Evolutionary conservation across 2,329 filamentous ascomycete genomes (phyloP).

Genomic region (Ophiognomonia clavigignenti-juglandacearum): DNA sequence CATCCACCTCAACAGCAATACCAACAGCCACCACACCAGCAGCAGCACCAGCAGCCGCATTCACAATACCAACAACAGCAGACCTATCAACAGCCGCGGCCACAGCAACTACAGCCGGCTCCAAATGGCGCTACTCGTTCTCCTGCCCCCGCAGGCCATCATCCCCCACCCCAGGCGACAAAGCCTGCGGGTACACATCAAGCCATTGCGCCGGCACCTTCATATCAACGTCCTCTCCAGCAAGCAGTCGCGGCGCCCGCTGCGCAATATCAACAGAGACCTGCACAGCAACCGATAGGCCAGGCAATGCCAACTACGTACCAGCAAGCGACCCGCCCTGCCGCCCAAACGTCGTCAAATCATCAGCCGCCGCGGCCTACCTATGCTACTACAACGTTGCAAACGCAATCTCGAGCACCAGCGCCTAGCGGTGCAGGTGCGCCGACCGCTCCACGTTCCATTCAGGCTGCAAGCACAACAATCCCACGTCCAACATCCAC

Average conservation of each 20-base stretch:
- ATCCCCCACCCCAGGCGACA: neutral
- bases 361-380: neutral
- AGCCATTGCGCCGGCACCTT: conserved; percentile 13
- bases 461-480: neutral
- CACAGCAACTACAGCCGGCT: conserved; percentile 8
- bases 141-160: neutral
- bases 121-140: neutral
- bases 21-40: conserved; percentile 13
- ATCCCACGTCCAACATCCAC: neutral
- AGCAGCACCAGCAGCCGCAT: conserved; percentile 12
- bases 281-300: conserved; percentile 6
- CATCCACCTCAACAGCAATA: conserved; percentile 7
- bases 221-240: conserved; percentile 11
- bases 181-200: conserved; percentile 9
- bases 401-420: conserved; percentile 7
- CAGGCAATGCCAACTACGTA: conserved; percentile 6
- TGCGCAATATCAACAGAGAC: conserved; percentile 11
- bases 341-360: neutral
- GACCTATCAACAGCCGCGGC: conserved; percentile 11
- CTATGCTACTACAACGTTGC: neutral
- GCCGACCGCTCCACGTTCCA: conserved; percentile 2
- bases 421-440: neutral
- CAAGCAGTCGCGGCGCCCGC: conserved; percentile 5
- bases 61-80: conserved; percentile 15
- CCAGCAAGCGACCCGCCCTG: conserved; percentile 6